Evolutionary conservation across 1,139 yeast species (phyloP).

Genomic region (Taphrina pruni): DNA sequence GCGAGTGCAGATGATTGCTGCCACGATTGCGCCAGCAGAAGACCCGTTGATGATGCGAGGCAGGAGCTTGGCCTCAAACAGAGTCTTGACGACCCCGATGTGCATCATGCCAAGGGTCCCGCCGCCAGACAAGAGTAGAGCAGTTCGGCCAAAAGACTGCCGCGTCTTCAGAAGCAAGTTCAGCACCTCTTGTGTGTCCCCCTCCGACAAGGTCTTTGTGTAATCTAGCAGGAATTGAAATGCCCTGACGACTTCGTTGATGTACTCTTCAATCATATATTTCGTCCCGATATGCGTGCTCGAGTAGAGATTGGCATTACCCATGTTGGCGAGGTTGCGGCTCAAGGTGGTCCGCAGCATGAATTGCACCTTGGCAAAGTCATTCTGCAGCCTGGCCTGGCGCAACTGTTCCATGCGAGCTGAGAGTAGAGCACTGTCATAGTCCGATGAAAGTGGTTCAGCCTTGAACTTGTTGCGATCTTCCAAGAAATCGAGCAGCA

Average conservation of each 20-base stretch:
- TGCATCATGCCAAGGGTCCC: slow-evolving; percentile 92
- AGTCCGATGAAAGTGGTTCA: slow-evolving; percentile 63
- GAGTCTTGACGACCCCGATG: slow-evolving; percentile 84
- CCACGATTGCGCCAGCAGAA: slow-evolving; percentile 95
- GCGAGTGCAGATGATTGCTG: slow-evolving; percentile 82
- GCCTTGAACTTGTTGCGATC: slow-evolving; percentile 69
- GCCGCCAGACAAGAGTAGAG: slow-evolving; percentile 91
- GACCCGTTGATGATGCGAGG: slow-evolving; percentile 95
- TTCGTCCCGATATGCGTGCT: slow-evolving; percentile 89
- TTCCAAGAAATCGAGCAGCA: slow-evolving; percentile 30
- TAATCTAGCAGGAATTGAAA: slow-evolving; percentile 58
- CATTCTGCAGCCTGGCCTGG: slow-evolving; percentile 62
- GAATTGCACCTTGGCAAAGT: slow-evolving; percentile 68
- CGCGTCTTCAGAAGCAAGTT: slow-evolving; percentile 86
- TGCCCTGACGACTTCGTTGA: slow-evolving; percentile 73
- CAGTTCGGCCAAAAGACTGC: slow-evolving; percentile 91
- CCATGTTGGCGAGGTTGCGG: slow-evolving; percentile 86
- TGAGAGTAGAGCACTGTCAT: slow-evolving; percentile 70
- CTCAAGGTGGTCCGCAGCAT: slow-evolving; percentile 83
- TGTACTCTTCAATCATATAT: slow-evolving; percentile 76
- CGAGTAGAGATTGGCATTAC: slow-evolving; percentile 75
- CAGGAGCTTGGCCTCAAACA: slow-evolving; percentile 71
- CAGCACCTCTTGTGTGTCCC: slow-evolving; percentile 72
- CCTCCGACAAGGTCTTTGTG: slow-evolving; percentile 41
- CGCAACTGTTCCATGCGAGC: slow-evolving; percentile 64